These are phyloP conservation scores for Dictyophora rubrovolvata DNA, from an alignment of 768 basidiomycete genomes.

Conservation along the genomic window DNA sequence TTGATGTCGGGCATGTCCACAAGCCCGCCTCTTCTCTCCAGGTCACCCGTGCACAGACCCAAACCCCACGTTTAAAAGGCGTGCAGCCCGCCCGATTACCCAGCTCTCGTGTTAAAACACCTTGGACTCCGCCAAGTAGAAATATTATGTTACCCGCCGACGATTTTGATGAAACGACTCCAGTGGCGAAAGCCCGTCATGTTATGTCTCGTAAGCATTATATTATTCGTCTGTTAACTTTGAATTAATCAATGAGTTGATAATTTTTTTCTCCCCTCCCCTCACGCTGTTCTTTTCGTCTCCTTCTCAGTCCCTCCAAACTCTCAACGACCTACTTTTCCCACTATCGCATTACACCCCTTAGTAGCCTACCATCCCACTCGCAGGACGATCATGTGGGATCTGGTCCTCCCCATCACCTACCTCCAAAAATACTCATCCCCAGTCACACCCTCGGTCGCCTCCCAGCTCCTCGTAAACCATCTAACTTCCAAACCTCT, in stretches of 20 bases:
- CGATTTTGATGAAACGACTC: neutral
- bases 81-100: neutral
- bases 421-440: neutral
- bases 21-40: neutral
- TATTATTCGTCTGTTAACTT: neutral
- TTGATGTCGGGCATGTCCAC: neutral
- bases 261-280: no score
- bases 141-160: neutral
- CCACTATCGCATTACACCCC: neutral
- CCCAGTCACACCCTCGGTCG: neutral
- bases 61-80: neutral
- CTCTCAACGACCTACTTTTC: neutral
- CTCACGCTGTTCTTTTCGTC: neutral
- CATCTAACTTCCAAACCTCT: neutral
- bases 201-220: conserved; percentile 1
- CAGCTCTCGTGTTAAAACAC: neutral
- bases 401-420: neutral
- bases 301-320: neutral
- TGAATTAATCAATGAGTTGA: neutral
- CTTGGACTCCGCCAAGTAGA: conserved; percentile 5
- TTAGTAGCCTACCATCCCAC: conserved; percentile 1
- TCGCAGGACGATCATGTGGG: conserved; percentile 1
- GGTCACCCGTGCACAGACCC: neutral
- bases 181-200: neutral
- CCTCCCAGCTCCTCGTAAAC: neutral